Base-by-base conservation (phyloP, 768 basidiomycete genomes). In the Pholiota molesta region DNA sequence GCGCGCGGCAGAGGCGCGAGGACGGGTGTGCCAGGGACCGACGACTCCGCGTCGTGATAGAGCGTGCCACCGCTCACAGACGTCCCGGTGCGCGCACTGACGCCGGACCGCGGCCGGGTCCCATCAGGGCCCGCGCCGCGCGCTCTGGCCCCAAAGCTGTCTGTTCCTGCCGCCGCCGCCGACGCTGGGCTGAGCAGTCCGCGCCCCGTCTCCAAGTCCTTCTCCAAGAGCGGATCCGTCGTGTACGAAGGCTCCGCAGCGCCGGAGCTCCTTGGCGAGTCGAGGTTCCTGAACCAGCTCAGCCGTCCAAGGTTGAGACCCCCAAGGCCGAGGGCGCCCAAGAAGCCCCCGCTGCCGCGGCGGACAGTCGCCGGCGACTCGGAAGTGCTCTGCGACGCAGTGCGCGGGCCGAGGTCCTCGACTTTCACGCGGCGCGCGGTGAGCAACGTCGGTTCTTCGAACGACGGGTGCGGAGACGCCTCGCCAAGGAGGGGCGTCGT, bases 11-110 rank as follows among this genome's bases (percentile, higher is more conserved):
- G 78, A 52, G 81, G 79, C 1, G 78, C 64, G 47, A 80, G 59
- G 1, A 75, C 66, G 6, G 79, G 79, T 8, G 79, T 80, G 44
- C 72, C 73, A 21, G 84, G 81, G 16, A 76, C 39, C 2, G 85
- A 84, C 0, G 87, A 87, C 3, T 72, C 60, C 0, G 89, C 89
- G 66, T 90, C 89, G 62, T 86, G 85, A 65, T 86, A 91, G 2
- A 87, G 66, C 0, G 87, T 89, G 31, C 75, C 80, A 4, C 83
- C 87, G 47, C 47, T 49, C 4, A 19, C 23, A 1, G 83, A 85
- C 14, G 76, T 62, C 5, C 75, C 81, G 57, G 88, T 90, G 61
- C 74, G 77, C 19, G 75, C 78, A 58, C 89, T 91, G 40, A 84
- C 74, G 52, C 77, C 77, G 0, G 90, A 91, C 31, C 82, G 71